Base-by-base conservation (phyloP, 2,329 filamentous ascomycete species). In the Epichloe scottii region DNA sequence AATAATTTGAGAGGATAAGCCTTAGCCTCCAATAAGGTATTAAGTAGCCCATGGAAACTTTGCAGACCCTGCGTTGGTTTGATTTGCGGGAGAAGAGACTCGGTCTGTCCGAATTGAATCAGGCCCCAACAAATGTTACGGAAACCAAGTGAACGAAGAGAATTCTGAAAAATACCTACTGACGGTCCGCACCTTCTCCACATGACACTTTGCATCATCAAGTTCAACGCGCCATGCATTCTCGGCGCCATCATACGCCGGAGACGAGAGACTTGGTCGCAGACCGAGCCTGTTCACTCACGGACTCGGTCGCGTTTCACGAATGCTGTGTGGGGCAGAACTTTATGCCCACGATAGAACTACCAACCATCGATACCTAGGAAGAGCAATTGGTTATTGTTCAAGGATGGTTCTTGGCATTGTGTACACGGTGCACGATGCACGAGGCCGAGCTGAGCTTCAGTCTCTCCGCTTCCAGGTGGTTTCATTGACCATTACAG, bases 161-260 rank as follows among this genome's bases (percentile, higher is more conserved):
- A 30, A 4, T 30, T 10, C 3, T 10, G 1, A 10, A 30, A 30
- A 30, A 30, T 2, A 82, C 76, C 82, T 79, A 84, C 84, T 17
- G 11, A 50, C 17, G 33, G 23, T 17, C 26, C 8, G 14, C 23
- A 37, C 41, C 42, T 48, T 35, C 30, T 41, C 46, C 46, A 17
- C 51, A 49, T 41, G 33, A 42, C 12, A 49, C 47, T 34, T 50
- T 30, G 26, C 26, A 30, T 21, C 43, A 49, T 52, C 21, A 42
- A 39, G 35, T 43, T 43, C 37, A 30, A n/a, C 19, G 21, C 14
- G 51, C 19, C 43, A 26, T 37, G 47, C 47, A 46, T 30, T 41
- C 30, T 46, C 46, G 51, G 39, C 35, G 46, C 42, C 42, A 19
- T 46, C 35, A 37, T 52, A 46, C 40, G 43, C 33, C 42, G 35